Evolutionary conservation across 139 green algal species (phyloP), one percentile per base, ranked within the genome.

Genomic region (Eudorina sp.): DNA sequence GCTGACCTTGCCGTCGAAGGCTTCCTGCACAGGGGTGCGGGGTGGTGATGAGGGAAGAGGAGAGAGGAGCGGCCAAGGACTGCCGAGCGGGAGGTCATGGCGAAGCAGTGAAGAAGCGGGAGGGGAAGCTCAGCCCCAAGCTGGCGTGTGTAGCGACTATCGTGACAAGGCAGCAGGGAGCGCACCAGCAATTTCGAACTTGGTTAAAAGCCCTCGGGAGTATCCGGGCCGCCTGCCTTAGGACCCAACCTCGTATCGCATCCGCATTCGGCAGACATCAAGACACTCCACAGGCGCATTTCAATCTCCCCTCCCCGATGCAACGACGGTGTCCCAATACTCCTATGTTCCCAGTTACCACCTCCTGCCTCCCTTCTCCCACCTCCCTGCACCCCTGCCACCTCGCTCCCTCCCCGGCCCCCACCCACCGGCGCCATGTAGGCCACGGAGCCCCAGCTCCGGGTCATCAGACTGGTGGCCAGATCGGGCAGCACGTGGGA

Each of bases 341-440:
- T n/a, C n/a, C 48, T 55, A 55, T 21, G 13, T 55, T 13, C 48
- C 9, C 9, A n/a, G 21, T 19, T 68, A 29, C 11, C 11, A 68
- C 55, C 13, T 31, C n/a, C n/a, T 31, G 16, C 55, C 55, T 68
- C 16, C 55, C 16, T 68, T 5, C 5, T n/a, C 11, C 13, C 43
- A 27, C 8, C 25, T 16, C 62, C n/a, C 62, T 43, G 29, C 34
- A 34, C n/a, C n/a, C n/a, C n/a, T n/a, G n/a, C n/a, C n/a, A n/a
- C n/a, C n/a, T n/a, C n/a, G n/a, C n/a, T n/a, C n/a, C n/a, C n/a
- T n/a, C n/a, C n/a, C n/a, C n/a, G n/a, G n/a, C n/a, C n/a, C n/a
- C n/a, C n/a, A n/a, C 70, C 27, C 45, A 79, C 70, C 40, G 74
- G 74, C 0, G 74, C 45, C 74, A 82, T 82, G 75, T 83, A 83